Conservation (phyloP, 306 rosid species). For the Acmispon strigosus region DNA sequence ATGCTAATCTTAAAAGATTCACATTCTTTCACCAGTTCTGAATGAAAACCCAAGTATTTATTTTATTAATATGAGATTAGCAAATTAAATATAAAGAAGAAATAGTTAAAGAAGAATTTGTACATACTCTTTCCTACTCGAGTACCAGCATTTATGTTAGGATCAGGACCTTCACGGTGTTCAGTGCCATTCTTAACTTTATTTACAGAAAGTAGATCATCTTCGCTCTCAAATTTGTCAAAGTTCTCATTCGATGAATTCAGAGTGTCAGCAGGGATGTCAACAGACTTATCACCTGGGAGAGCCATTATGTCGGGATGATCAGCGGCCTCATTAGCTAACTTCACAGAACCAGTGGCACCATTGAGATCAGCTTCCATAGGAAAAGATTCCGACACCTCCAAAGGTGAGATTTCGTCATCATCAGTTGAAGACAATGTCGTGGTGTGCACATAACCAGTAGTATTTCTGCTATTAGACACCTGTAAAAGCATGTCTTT, state of each 20-base stretch:
- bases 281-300: conserved; percentile 37
- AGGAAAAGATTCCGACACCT: conserved; percentile 31
- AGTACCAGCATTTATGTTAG: conserved; percentile 36
- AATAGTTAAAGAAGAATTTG: background rate
- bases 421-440: conserved; percentile 34
- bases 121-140: conserved; percentile 67
- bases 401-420: conserved; percentile 37
- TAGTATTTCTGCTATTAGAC: conserved; percentile 32
- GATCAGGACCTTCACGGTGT: conserved; percentile 43
- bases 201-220: conserved; percentile 38
- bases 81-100: conserved; percentile 3
- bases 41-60: background rate
- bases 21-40: background rate
- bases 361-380: conserved; percentile 25
- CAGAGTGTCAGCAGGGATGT: conserved; percentile 26
- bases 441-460: conserved; percentile 22
- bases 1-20: background rate
- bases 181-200: conserved; percentile 49
- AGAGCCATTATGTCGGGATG: conserved; percentile 24
- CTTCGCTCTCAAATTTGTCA: conserved; percentile 35
- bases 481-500: conserved; percentile 43
- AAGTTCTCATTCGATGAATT: conserved; percentile 27
- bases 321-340: conserved; percentile 35
- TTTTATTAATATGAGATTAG: conserved; percentile 1
- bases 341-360: conserved; percentile 29